Conservation (phyloP, 176 grass and related monocot genomes). For the Luzula sylvatica region DNA sequence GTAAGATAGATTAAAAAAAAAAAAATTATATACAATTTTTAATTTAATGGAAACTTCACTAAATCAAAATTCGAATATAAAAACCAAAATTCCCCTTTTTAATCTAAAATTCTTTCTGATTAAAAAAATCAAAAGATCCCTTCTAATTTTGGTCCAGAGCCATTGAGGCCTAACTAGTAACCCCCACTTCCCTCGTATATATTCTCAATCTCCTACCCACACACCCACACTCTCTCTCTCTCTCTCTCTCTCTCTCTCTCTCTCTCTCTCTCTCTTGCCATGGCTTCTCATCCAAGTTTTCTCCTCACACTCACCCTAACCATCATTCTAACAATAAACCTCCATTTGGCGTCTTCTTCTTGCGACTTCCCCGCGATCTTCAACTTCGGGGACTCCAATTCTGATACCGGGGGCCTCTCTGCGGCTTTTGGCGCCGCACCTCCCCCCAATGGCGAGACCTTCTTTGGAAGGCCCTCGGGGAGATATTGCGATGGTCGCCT, state of each 20-base stretch:
- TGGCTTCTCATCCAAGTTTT: conserved; percentile 3
- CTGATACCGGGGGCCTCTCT: conserved; percentile 88
- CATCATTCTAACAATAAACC: background rate
- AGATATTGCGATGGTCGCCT: conserved; percentile 89
- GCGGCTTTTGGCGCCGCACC: conserved; percentile 67
- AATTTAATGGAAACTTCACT: too few species aligned
- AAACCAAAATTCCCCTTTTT: background rate
- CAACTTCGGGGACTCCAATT: conserved; percentile 99
- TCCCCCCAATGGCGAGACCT: conserved; percentile 91
- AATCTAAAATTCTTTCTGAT: too few species aligned
- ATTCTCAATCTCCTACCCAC: background rate
- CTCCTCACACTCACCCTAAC: background rate
- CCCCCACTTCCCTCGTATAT: conserved; percentile 3
- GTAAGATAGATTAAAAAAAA: too few species aligned
- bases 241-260: background rate
- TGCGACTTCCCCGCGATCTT: conserved; percentile 85
- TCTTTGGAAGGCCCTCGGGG: conserved; percentile 63
- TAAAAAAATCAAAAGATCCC: too few species aligned
- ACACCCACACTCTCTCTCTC: background rate
- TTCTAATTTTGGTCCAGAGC: too few species aligned
- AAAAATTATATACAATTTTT: too few species aligned
- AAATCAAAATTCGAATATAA: too few species aligned
- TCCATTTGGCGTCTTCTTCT: background rate
- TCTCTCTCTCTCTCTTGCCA: background rate
- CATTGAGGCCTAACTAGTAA: too few species aligned